These are phyloP conservation scores for Salisapilia sapeloensis DNA, from an alignment of 352 stramenopile species.

Conservation along the genomic window DNA sequence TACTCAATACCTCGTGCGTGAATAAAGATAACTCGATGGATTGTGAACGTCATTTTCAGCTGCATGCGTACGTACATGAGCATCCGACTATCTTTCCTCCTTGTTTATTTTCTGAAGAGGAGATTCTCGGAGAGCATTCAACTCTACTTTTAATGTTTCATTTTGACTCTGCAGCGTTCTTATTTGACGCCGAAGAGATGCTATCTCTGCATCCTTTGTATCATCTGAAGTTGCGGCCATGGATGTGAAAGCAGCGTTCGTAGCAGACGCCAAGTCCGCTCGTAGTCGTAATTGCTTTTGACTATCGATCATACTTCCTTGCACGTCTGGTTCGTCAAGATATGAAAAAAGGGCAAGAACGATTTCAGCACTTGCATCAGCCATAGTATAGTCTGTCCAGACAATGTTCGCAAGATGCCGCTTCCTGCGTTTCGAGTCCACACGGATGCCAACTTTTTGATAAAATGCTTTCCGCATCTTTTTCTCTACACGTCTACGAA, in stretches of 20 bases:
- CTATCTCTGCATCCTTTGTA: no score
- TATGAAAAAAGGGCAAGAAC: not conserved
- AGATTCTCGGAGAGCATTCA: no score
- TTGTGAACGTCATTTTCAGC: no score
- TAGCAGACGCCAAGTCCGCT: constrained; percentile 54
- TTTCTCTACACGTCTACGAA: constrained; percentile 26
- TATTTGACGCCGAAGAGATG: no score
- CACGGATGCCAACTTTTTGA: constrained; percentile 34
- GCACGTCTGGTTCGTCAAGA: not conserved
- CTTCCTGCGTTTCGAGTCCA: constrained; percentile 50
- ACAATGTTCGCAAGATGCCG: constrained; percentile 39
- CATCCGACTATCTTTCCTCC: no score
- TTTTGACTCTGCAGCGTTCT: no score
- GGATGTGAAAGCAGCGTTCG: constrained; percentile 63
- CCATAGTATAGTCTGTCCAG: constrained; percentile 38
- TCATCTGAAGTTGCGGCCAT: no score
- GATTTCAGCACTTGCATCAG: constrained; percentile 46
- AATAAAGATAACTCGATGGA: no score
- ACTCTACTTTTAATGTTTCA: no score
- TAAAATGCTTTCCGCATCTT: constrained; percentile 35
- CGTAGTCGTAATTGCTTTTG: constrained; percentile 35
- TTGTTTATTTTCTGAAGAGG: no score
- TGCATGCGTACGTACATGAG: no score
- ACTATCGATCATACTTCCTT: not conserved
- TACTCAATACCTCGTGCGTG: no score